phyloP scores from a whole-genome alignment of 1,139 yeast species.

The Yamadazyma jaroonii region DNA sequence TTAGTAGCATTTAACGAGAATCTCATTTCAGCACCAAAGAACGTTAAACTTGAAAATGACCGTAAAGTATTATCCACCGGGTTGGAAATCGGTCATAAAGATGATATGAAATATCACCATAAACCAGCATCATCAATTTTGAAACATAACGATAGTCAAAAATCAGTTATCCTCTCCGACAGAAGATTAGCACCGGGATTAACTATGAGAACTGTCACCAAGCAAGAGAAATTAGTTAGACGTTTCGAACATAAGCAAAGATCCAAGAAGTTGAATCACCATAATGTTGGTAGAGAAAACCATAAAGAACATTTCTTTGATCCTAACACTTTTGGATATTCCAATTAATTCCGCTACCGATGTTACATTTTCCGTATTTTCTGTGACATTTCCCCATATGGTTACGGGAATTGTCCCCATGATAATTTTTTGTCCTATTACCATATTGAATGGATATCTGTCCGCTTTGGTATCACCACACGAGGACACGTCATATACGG shows the following conservation, averaged over 20 bases:
- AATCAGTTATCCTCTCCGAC: constrained; percentile 39
- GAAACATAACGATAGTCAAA: constrained; percentile 22
- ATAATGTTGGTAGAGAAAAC: constrained; percentile 29
- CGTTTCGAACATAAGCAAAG: constrained; percentile 23
- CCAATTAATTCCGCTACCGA: background rate
- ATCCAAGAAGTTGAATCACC: constrained; percentile 24
- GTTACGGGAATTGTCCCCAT: too few species aligned
- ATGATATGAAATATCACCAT: constrained; percentile 43
- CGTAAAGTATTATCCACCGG: constrained; percentile 43
- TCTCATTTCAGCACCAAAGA: background rate
- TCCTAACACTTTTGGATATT: constrained; percentile 1
- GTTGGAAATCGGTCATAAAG: constrained; percentile 45
- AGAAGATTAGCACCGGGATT: constrained; percentile 42
- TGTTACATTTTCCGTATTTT: too few species aligned
- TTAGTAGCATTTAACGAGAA: constrained; percentile 5
- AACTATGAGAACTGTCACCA: constrained; percentile 25
- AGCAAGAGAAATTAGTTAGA: constrained; percentile 33
- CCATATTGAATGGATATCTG: too few species aligned
- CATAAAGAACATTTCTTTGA: constrained; percentile 29
- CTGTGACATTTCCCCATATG: background rate
- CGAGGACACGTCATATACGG: too few species aligned
- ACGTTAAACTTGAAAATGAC: constrained; percentile 30
- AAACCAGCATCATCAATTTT: constrained; percentile 26
- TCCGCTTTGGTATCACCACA: too few species aligned
- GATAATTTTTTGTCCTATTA: background rate